phyloP scores from a whole-genome alignment of 2,329 filamentous ascomycete species.

The Zopfia rhizophila region DNA sequence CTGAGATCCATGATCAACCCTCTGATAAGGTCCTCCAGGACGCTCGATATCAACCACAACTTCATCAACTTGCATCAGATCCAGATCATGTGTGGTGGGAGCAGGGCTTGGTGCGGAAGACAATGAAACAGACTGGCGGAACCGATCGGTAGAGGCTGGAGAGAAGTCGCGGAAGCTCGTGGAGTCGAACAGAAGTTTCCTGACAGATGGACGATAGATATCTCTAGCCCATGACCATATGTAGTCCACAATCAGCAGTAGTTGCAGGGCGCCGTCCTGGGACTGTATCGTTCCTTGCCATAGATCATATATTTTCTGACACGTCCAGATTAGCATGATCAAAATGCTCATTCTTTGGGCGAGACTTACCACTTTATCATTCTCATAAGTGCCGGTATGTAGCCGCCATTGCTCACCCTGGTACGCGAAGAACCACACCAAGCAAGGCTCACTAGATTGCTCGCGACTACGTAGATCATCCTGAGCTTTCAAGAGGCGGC shows the following conservation, averaged over 20 bases:
- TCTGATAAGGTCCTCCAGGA: too few relatives aligned
- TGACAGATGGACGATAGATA: constrained; percentile 19
- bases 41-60: too few relatives aligned
- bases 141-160: constrained; percentile 12
- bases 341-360: not conserved
- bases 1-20: too few relatives aligned
- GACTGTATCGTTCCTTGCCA: constrained; percentile 31
- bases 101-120: not conserved
- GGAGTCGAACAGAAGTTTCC: constrained; percentile 3
- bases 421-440: constrained; percentile 32
- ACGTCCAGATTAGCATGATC: not conserved
- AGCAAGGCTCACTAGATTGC: constrained; percentile 13
- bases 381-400: constrained; percentile 15
- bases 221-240: constrained; percentile 32
- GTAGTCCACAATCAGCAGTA: constrained; percentile 29
- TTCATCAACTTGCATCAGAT: not conserved
- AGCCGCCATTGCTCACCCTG: constrained; percentile 30
- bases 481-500: constrained; percentile 24
- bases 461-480: constrained; percentile 3
- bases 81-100: not conserved
- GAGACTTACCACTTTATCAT: constrained; percentile 16
- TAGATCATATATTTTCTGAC: constrained; percentile 27
- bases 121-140: constrained; percentile 8
- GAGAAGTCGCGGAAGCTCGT: constrained; percentile 3
- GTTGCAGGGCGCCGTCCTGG: constrained; percentile 27